phyloP scores from a whole-genome alignment of 148 eudicot species.

The Spergularia marina region DNA sequence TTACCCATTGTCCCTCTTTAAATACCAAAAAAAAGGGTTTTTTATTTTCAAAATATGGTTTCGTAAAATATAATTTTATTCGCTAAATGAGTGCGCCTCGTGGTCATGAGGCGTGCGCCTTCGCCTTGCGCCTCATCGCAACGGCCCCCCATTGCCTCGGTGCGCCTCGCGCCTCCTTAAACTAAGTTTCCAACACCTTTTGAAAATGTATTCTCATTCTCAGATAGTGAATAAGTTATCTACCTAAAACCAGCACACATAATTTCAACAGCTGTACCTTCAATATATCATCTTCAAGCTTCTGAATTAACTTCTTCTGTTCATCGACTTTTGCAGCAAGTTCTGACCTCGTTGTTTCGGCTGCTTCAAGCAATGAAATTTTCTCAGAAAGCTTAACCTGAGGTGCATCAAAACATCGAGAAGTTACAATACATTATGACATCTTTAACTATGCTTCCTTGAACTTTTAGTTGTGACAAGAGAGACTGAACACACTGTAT shows the following conservation, averaged over 20 bases:
- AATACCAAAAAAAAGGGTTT: no score
- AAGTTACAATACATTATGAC: not conserved
- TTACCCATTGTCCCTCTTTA: no score
- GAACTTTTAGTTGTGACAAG: conserved; percentile 8
- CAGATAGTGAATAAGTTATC: not conserved
- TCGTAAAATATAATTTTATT: no score
- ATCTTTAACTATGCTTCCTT: conserved; percentile 9
- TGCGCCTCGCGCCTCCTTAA: no score
- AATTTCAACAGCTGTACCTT: conserved; percentile 47
- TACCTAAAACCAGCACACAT: conserved; percentile 7
- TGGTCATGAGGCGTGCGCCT: no score
- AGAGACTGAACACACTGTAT: not conserved
- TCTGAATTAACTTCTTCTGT: conserved; percentile 86
- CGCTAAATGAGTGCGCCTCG: no score
- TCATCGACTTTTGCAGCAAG: conserved; percentile 65
- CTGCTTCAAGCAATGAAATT: conserved; percentile 67
- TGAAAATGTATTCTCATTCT: not conserved
- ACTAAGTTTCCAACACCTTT: not conserved
- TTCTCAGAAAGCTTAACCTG: conserved; percentile 92
- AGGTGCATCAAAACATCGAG: conserved; percentile 7
- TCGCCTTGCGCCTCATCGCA: no score
- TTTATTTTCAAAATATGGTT: no score
- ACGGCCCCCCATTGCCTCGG: no score
- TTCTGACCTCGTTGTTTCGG: conserved; percentile 73
- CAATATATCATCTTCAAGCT: conserved; percentile 95